Percentiles rank a stretch among this genome's conserved stretches.
Evolutionary conservation across 352 stramenopile species (phyloP).

Genomic region (Aphanomyces astaci): DNA sequence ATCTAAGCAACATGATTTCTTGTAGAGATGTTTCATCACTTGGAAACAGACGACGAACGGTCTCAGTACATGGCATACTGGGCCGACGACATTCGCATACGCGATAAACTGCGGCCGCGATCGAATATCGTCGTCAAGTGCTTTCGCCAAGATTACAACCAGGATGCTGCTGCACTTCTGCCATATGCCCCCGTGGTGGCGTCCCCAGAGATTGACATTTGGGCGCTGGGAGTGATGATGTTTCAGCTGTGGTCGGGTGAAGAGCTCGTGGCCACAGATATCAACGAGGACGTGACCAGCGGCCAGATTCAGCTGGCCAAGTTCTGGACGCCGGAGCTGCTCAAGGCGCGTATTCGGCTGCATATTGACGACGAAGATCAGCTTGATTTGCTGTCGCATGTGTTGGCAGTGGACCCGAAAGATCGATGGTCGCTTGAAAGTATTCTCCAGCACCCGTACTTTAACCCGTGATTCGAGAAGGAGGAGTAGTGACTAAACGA

Average conservation of each 20-base stretch:
- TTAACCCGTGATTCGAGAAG: no score
- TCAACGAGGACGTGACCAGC: constrained; percentile 12
- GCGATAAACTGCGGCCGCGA: background rate
- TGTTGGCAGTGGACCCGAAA: constrained; percentile 12
- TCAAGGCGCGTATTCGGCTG: background rate
- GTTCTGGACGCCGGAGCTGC: constrained; percentile 12
- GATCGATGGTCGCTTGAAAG: background rate
- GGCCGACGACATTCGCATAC: background rate
- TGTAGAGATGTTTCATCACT: constrained; percentile 18
- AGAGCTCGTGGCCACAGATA: background rate
- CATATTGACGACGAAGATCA: constrained; percentile 4
- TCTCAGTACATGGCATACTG: background rate
- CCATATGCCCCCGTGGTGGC: constrained; percentile 8
- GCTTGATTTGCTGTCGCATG: constrained; percentile 12
- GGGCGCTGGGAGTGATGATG: constrained; percentile 23
- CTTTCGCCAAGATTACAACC: background rate
- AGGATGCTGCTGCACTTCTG: no score
- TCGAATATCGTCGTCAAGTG: background rate
- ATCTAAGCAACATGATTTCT: no score
- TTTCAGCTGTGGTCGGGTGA: constrained; percentile 17
- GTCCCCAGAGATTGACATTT: constrained; percentile 17
- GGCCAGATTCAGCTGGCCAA: background rate
- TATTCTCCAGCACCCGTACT: constrained; percentile 21
- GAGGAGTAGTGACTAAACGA: no score
- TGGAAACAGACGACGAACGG: background rate